These are phyloP conservation scores for Suillus brevipes DNA, from an alignment of 768 basidiomycete species.

Conservation along the genomic window DNA sequence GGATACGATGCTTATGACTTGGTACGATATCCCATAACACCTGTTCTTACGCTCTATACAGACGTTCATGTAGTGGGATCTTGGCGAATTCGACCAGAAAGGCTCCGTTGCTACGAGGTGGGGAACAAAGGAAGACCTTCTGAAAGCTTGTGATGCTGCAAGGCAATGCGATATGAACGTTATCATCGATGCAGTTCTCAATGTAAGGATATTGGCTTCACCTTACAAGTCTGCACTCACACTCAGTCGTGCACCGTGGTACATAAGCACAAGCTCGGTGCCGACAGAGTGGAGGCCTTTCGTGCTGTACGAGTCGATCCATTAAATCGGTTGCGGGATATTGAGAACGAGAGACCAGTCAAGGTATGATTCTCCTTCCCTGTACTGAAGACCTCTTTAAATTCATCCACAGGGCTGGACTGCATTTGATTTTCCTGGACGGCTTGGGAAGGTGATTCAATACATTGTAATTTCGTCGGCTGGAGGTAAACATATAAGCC, in stretches of 20 bases:
- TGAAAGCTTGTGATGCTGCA: constrained; percentile 69
- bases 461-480: constrained; percentile 13
- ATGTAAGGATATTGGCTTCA: constrained; percentile 47
- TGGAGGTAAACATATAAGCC: background rate
- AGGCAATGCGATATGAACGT: constrained; percentile 69
- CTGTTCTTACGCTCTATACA: background rate
- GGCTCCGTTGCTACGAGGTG: constrained; percentile 73
- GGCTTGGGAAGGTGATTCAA: constrained; percentile 63
- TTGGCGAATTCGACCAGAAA: constrained; percentile 83
- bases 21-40: constrained; percentile 40
- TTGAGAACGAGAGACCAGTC: constrained; percentile 62
- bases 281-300: constrained; percentile 72
- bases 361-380: constrained; percentile 45
- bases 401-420: constrained; percentile 67
- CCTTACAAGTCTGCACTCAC: constrained; percentile 5
- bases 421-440: constrained; percentile 79
- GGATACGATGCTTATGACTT: constrained; percentile 89
- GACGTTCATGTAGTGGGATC: constrained; percentile 63
- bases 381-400: background rate
- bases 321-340: constrained; percentile 60
- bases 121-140: constrained; percentile 82
- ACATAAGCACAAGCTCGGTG: constrained; percentile 79
- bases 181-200: constrained; percentile 85
- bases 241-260: constrained; percentile 9
- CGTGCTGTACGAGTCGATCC: constrained; percentile 69